Conservation (phyloP, 2,329 filamentous ascomycete genomes). For the Alternaria postmessia region DNA sequence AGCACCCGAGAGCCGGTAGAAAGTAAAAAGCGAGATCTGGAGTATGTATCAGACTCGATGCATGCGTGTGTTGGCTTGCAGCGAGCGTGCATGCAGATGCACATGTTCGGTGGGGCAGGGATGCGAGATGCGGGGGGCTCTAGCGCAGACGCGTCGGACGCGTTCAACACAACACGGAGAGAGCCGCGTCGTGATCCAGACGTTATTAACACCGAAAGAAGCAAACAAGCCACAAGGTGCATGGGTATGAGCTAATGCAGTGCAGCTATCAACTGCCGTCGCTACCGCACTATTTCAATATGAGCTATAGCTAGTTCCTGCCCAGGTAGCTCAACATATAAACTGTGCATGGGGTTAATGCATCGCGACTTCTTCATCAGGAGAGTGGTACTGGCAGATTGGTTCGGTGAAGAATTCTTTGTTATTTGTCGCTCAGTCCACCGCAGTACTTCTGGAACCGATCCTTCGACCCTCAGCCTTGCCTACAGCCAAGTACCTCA, state of each 20-base stretch:
- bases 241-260: neutral
- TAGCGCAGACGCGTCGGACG: conserved; percentile 12
- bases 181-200: neutral
- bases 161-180: neutral
- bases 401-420: conserved; percentile 22
- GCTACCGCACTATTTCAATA: neutral
- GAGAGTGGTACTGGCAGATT: neutral
- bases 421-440: conserved; percentile 33
- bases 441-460: conserved; percentile 32
- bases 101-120: conserved; percentile 17
- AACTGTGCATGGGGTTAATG: neutral
- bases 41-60: conserved; percentile 5
- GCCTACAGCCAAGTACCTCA: conserved; percentile 32
- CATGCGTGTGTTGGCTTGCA: conserved; percentile 19
- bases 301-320: neutral
- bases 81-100: conserved; percentile 13
- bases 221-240: neutral
- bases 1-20: neutral
- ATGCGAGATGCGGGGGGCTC: conserved; percentile 16
- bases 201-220: neutral
- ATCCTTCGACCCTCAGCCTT: conserved; percentile 36
- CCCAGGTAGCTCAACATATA: conserved; percentile 7
- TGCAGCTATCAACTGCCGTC: conserved; percentile 3
- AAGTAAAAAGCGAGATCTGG: neutral
- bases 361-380: neutral